These are phyloP conservation scores for Colletotrichum sidae DNA, from an alignment of 2,329 filamentous ascomycete genomes.

Conservation along the genomic window DNA sequence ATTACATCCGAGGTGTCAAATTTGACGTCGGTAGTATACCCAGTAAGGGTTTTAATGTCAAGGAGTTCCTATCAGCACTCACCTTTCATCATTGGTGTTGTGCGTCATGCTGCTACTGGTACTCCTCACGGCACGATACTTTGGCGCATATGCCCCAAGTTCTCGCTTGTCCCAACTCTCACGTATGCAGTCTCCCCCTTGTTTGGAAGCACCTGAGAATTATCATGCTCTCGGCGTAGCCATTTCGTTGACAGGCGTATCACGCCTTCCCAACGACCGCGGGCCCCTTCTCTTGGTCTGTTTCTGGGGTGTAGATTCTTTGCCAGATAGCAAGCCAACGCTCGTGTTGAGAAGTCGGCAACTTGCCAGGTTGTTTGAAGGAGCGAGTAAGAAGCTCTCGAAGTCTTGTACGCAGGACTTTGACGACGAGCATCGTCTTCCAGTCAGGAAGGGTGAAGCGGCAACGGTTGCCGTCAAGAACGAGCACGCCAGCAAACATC, in stretches of 20 bases:
- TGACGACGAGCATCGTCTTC: conserved; percentile 92
- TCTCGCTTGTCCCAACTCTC: no score
- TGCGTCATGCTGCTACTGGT: no score
- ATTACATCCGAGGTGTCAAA: conserved; percentile 28
- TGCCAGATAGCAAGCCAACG: conserved; percentile 83
- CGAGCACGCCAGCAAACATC: conserved; percentile 88
- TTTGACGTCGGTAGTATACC: no score
- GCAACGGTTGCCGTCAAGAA: conserved; percentile 88
- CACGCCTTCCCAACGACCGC: conserved; percentile 45
- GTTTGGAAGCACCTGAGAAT: background rate
- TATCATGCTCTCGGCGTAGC: background rate
- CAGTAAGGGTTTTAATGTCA: no score
- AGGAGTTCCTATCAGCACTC: no score
- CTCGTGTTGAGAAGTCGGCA: conserved; percentile 74
- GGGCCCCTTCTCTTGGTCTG: conserved; percentile 47
- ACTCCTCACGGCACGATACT: no score
- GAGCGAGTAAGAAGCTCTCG: conserved; percentile 79
- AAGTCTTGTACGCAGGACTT: conserved; percentile 78
- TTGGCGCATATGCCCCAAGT: no score
- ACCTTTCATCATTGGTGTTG: no score
- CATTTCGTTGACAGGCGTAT: background rate
- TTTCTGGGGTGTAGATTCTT: conserved; percentile 71
- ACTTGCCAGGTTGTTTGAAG: conserved; percentile 75
- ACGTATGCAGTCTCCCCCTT: no score
- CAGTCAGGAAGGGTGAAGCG: conserved; percentile 87